Evolutionary conservation across 2,329 filamentous ascomycete species (phyloP), one percentile per base, ranked within the genome.

Genomic region (Aspergillus luchuensis): DNA sequence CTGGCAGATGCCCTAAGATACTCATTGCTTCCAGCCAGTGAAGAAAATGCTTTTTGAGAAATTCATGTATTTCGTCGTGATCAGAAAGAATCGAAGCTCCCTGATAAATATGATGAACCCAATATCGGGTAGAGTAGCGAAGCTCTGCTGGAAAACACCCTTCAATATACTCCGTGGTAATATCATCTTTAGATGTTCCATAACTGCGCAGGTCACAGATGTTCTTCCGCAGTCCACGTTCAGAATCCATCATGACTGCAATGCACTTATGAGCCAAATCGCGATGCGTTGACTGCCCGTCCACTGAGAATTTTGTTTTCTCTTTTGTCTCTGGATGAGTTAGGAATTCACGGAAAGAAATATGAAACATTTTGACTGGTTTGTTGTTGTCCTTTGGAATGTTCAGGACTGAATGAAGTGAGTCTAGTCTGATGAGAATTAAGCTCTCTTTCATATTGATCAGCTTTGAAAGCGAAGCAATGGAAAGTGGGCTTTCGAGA

Each of bases 321-420:
- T 64, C 28, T 5, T 7, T 36, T 7, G 54, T 38, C 2, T 33
- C 6, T 5, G 43, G 15, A 50, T 69, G 58, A 17, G 74, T 59
- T 15, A 74, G 68, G 55, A 71, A 74, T 60, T 76, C 70, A 50
- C 70, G 68, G 51, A 76, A 76, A 53, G 71, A 76, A 56, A 68
- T 60, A 61, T 73, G 69, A 13, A 71, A 59, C 5, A 72, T 36
- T 23, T 63, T 38, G 11, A 70, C 49, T 11, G 67, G 65, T 13
- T 8, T 11, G 28, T 57, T n/a, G 2, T n/a, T 10, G 13, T 59
- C 43, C 5, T 38, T 15, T 0, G 70, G 66, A 0, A 71, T 28
- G 19, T 50, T 56, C 0, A 72, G 45, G 4, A 71, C 64, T 8
- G 69, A 68, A 25, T 19, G 50, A 17, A 2, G 39, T 10, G 13